phyloP scores from a whole-genome alignment of 495 filamentous ascomycete genomes.

The Xanthoparmelia taractica region DNA sequence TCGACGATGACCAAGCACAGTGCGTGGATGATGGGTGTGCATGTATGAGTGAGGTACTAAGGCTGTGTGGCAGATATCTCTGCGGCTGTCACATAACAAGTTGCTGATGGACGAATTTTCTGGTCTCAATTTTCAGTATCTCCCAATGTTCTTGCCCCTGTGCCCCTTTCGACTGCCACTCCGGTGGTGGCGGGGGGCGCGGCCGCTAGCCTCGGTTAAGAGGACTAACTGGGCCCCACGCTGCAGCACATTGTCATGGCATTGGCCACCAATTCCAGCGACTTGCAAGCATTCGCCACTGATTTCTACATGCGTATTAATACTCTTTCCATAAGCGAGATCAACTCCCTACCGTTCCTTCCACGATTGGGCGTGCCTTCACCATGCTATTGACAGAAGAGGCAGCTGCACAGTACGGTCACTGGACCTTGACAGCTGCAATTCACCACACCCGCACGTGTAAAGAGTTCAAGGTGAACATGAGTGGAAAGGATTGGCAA shows the following conservation, averaged over 20 bases:
- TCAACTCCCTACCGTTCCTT: neutral
- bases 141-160: no score
- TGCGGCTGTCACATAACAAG: no score
- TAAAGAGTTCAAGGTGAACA: neutral
- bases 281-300: neutral
- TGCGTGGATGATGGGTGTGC: no score
- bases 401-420: neutral
- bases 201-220: neutral
- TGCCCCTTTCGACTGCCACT: neutral
- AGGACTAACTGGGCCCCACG: neutral
- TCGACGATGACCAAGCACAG: no score
- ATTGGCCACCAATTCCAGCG: neutral
- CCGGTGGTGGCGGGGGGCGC: no score
- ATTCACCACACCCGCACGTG: neutral
- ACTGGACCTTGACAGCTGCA: neutral
- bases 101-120: no score
- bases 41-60: no score
- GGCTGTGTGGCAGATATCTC: no score
- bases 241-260: neutral
- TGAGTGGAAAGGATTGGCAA: neutral
- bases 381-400: neutral
- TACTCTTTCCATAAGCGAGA: neutral
- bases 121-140: no score
- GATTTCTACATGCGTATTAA: neutral
- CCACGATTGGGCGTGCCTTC: neutral